A percentile compares a stretch with the other conserved stretches of the same genome.
Conservation (phyloP, 768 basidiomycete genomes). For the Hypholoma fasciculare region DNA sequence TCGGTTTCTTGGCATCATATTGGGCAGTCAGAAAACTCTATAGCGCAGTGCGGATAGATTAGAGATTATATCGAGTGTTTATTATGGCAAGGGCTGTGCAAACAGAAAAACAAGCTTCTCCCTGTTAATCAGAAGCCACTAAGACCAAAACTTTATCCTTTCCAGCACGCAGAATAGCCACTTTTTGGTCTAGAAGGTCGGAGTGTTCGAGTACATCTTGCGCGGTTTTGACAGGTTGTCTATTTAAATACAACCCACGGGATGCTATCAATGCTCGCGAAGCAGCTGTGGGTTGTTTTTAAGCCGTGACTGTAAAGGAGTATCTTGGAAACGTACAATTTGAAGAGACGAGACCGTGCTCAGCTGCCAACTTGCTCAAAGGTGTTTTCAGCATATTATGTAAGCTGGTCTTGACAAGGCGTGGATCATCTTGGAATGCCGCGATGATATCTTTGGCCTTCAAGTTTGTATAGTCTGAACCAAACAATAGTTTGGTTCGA, state of each 20-base stretch:
- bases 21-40: slow-evolving; percentile 90
- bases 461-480: slow-evolving; percentile 44
- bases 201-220: slow-evolving; percentile 37
- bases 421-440: slow-evolving; percentile 66
- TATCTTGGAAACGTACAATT: slow-evolving; percentile 48
- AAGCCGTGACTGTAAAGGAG: background rate
- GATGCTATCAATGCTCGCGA: slow-evolving; percentile 61
- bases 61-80: slow-evolving; percentile 5
- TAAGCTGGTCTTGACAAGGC: slow-evolving; percentile 52
- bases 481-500: slow-evolving; percentile 45
- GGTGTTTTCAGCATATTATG: slow-evolving; percentile 53
- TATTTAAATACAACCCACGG: slow-evolving; percentile 77
- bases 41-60: slow-evolving; percentile 78
- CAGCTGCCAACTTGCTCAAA: slow-evolving; percentile 61
- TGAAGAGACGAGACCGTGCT: slow-evolving; percentile 58
- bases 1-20: slow-evolving; percentile 89
- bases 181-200: slow-evolving; percentile 58
- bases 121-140: slow-evolving; percentile 9
- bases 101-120: background rate
- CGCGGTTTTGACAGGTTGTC: slow-evolving; percentile 50
- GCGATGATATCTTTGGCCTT: slow-evolving; percentile 54
- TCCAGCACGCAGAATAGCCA: slow-evolving; percentile 72
- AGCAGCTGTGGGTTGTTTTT: slow-evolving; percentile 45
- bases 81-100: background rate
- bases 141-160: slow-evolving; percentile 66